A percentile compares a stretch with the other conserved stretches of the same genome.
Conservation (phyloP, 129 eudicot species). For the Lonicera japonica region DNA sequence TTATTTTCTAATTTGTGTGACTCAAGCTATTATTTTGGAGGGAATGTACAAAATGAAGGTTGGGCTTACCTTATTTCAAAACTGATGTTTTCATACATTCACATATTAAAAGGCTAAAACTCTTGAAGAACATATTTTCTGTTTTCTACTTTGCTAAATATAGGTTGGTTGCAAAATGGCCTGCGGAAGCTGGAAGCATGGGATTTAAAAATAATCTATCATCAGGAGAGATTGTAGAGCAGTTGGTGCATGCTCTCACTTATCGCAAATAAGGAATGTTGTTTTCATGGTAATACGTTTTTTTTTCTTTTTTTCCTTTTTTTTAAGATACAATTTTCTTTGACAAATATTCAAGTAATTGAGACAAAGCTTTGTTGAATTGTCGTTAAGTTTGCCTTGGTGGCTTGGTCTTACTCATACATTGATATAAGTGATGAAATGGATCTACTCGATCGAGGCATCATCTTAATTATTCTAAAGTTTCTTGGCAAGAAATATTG, state of each 20-base stretch:
- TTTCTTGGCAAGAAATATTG: too few species aligned
- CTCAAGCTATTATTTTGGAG: neutral
- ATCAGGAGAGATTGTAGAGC: constrained; percentile 93
- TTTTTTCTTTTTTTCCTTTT: too few species aligned
- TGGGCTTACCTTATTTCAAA: neutral
- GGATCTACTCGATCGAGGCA: too few species aligned
- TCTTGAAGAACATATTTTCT: neutral
- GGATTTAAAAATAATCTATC: constrained; percentile 90
- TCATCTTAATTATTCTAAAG: too few species aligned
- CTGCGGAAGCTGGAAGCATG: constrained; percentile 98
- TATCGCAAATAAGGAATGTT: constrained; percentile 78
- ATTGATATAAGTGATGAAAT: too few species aligned
- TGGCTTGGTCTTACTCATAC: too few species aligned
- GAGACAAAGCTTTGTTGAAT: too few species aligned
- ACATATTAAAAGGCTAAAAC: neutral
- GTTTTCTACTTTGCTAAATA: constrained; percentile 1
- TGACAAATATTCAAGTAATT: too few species aligned
- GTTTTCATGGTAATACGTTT: constrained; percentile 96
- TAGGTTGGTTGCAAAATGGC: constrained; percentile 99
- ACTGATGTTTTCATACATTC: neutral
- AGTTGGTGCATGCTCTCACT: constrained; percentile 80
- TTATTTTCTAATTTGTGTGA: constrained; percentile 1
- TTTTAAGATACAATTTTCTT: neutral
- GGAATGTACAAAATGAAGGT: neutral
- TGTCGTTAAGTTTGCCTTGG: too few species aligned